Evolutionary conservation across 2,329 filamentous ascomycete genomes (phyloP).

Genomic region (Microdochium bolleyi): DNA sequence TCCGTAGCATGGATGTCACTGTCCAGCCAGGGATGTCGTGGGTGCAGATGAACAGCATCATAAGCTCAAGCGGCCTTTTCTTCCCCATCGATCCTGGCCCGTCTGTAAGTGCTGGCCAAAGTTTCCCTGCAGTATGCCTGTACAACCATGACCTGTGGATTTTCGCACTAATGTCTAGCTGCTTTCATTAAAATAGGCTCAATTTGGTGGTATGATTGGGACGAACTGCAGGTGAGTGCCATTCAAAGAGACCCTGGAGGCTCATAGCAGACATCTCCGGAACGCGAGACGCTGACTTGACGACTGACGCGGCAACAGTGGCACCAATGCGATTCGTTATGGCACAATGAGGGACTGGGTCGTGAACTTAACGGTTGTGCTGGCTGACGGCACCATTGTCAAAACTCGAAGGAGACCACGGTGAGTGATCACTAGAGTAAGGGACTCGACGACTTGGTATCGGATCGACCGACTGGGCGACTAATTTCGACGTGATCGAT

Average conservation of each 20-base stretch:
- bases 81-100: slow-evolving; percentile 65
- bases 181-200: neutral
- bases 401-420: slow-evolving; percentile 57
- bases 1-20: slow-evolving; percentile 54
- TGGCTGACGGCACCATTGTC: slow-evolving; percentile 58
- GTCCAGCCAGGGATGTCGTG: slow-evolving; percentile 63
- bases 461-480: too few relatives aligned
- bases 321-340: slow-evolving; percentile 54
- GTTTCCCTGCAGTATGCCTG: too few relatives aligned
- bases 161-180: neutral
- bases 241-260: too few relatives aligned
- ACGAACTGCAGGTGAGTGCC: slow-evolving; percentile 57
- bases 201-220: slow-evolving; percentile 52
- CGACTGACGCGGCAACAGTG: too few relatives aligned
- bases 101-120: slow-evolving; percentile 31
- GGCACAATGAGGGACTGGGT: slow-evolving; percentile 75
- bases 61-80: slow-evolving; percentile 56
- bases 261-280: too few relatives aligned
- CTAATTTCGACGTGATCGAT: neutral
- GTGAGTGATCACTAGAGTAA: neutral
- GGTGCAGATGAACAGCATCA: slow-evolving; percentile 58
- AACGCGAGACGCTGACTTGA: too few relatives aligned
- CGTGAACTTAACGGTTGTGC: slow-evolving; percentile 61
- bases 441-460: too few relatives aligned
- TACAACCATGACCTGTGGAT: too few relatives aligned